Conservation (phyloP, 2,329 filamentous ascomycete genomes). For the Berkeleyomyces rouxiae region DNA sequence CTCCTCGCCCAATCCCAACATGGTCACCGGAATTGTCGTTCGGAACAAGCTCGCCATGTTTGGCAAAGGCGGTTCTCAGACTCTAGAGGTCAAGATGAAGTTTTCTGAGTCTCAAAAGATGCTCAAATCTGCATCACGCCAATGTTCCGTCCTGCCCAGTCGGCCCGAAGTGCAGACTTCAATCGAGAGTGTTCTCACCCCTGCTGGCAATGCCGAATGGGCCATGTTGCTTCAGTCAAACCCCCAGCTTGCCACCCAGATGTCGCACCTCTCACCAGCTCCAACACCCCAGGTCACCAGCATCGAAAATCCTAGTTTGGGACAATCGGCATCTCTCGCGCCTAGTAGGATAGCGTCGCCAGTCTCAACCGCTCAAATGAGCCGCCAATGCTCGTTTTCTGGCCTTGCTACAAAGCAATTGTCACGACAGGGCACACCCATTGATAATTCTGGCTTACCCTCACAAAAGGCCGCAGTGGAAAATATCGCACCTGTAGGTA, state of each 20-base stretch:
- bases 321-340: background rate
- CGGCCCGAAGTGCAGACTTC: slow-evolving; percentile 10
- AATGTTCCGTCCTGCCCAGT: background rate
- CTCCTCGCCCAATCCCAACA: slow-evolving; percentile 32
- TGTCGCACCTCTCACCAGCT: background rate
- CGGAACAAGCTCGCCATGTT: slow-evolving; percentile 76
- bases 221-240: slow-evolving; percentile 59
- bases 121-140: background rate
- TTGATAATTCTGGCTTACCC: background rate
- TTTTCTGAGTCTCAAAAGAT: slow-evolving; percentile 58
- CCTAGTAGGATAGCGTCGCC: slow-evolving; percentile 4
- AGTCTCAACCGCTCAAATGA: background rate
- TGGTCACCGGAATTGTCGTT: slow-evolving; percentile 80
- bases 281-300: background rate
- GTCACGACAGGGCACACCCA: slow-evolving; percentile 4
- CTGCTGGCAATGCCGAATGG: slow-evolving; percentile 59
- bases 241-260: slow-evolving; percentile 28
- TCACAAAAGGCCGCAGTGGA: slow-evolving; percentile 3
- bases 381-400: background rate
- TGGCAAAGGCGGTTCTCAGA: slow-evolving; percentile 67
- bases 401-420: background rate
- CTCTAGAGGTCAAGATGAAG: slow-evolving; percentile 80
- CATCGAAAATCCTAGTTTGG: slow-evolving; percentile 2
- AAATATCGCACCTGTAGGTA: slow-evolving; percentile 14
- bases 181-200: slow-evolving; percentile 25